Base-by-base conservation (phyloP, 225 moss, liverwort and hornwort genomes). In the Asterella californica region DNA sequence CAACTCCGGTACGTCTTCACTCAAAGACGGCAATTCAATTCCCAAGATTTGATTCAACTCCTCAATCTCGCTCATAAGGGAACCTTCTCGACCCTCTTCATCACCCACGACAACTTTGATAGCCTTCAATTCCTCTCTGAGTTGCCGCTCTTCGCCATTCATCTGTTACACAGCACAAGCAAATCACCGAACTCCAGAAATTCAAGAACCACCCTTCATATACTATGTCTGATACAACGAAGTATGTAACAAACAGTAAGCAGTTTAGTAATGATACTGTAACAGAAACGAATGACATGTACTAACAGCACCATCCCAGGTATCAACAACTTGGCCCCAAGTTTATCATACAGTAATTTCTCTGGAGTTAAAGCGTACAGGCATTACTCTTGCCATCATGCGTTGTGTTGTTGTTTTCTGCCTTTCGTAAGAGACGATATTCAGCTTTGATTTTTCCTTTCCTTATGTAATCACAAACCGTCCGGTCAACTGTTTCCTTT, bases 81-180 rank as follows among this genome's bases (percentile, higher is more conserved):
- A 25, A 10, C 84, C 79, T 24, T 48, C 42, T 19, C 79, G 59
- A 55, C 55, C 29, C 11, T 79, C 19, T 66, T 67, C 34, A 57
- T 82, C 79, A 42, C 87, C 84, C 21, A 87, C 81, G 49, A 87
- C 37, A 62, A 32, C 36, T 45, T 77, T 87, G 37, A 87, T 59
- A 15, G 83, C 72, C 63, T 84, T 82, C 72, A 87, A 22, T 11
- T 79, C 87, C 33, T 65, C 72, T 60, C 33, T 53, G 15, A 87
- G 71, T 42, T 74, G 72, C 75, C 73, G 73, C 19, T 72, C 79
- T 47, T 37, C 66, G 33, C 46, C 64, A 30, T 70, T 74, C 36
- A 74, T 45, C 82, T 86, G 80, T 24, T 60, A 38, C 7, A 81
- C 12, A 59, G 45, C 52, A 77, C 5, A 74, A 66, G 53, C 24